Evolutionary conservation across 2,329 filamentous ascomycete species (phyloP).

Genomic region (Parastagonospora avenae): DNA sequence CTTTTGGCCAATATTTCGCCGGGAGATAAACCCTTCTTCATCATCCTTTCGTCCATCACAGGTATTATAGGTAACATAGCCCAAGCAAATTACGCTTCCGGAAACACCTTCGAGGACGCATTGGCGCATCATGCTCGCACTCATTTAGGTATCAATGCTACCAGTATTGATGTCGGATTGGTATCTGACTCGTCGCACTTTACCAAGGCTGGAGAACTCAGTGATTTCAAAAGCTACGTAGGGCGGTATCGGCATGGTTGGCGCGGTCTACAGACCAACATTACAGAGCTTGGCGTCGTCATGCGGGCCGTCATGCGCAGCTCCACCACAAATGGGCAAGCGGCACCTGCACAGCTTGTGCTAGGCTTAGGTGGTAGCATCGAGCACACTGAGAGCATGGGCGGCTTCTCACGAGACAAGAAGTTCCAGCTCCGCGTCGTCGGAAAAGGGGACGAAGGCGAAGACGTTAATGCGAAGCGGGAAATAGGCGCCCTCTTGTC

Average conservation of each 20-base stretch:
- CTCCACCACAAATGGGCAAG: not conserved
- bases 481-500: not conserved
- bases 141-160: not conserved
- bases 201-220: not conserved
- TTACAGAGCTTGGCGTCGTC: not conserved
- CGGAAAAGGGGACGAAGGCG: not conserved
- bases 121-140: not conserved
- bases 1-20: not conserved
- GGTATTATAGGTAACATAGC: not conserved
- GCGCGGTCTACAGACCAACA: not conserved
- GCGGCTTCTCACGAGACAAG: not conserved
- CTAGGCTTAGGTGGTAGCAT: not conserved
- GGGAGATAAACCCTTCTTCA: not conserved
- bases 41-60: not conserved
- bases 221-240: not conserved
- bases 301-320: conserved; percentile 1
- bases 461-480: not conserved
- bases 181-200: not conserved
- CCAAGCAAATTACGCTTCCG: not conserved
- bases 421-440: not conserved
- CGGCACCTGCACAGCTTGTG: not conserved
- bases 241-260: not conserved
- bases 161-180: conserved; percentile 1
- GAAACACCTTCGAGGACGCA: not conserved
- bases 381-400: not conserved